A percentile compares a stretch with the other conserved stretches of the same genome.
Conservation (phyloP, 768 basidiomycete species). For the Lactifluus piperatus region DNA sequence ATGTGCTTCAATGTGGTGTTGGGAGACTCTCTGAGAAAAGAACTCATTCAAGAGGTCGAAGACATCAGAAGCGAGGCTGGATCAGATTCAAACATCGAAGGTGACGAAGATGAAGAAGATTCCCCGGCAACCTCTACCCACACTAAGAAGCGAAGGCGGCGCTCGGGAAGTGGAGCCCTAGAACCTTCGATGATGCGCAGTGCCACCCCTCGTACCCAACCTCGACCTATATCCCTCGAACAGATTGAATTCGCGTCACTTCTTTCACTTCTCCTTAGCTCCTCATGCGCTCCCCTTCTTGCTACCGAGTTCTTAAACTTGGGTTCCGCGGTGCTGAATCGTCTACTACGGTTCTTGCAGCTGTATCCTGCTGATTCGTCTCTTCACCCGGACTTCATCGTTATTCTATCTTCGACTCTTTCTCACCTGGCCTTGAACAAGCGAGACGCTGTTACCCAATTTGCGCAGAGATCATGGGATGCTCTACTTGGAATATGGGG, state of each 20-base stretch:
- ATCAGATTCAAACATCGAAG: constrained; percentile 25
- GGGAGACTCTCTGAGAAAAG: constrained; percentile 40
- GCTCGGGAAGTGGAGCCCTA: constrained; percentile 6
- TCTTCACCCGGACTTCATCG: constrained; percentile 67
- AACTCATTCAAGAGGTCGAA: constrained; percentile 28
- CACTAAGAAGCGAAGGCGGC: constrained; percentile 32
- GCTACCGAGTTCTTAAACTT: constrained; percentile 33
- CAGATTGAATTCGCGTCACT: constrained; percentile 67
- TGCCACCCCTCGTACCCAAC: constrained; percentile 15
- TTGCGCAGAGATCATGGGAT: constrained; percentile 58
- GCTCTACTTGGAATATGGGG: constrained; percentile 64
- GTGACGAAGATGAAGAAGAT: constrained; percentile 28
- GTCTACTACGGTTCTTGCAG: constrained; percentile 54
- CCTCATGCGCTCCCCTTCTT: constrained; percentile 50
- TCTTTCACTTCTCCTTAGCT: constrained; percentile 49
- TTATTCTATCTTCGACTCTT: constrained; percentile 58
- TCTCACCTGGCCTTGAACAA: constrained; percentile 73
- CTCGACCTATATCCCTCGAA: constrained; percentile 37
- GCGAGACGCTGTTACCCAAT: constrained; percentile 44
- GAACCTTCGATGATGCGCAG: constrained; percentile 7
- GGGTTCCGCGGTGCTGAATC: constrained; percentile 46
- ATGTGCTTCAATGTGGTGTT: constrained; percentile 74
- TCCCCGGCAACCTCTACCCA: constrained; percentile 17
- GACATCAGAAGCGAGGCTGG: constrained; percentile 25
- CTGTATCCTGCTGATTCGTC: constrained; percentile 66